These are phyloP conservation scores for Daldinia childiae DNA, from an alignment of 495 filamentous ascomycete species.

Conservation along the genomic window DNA sequence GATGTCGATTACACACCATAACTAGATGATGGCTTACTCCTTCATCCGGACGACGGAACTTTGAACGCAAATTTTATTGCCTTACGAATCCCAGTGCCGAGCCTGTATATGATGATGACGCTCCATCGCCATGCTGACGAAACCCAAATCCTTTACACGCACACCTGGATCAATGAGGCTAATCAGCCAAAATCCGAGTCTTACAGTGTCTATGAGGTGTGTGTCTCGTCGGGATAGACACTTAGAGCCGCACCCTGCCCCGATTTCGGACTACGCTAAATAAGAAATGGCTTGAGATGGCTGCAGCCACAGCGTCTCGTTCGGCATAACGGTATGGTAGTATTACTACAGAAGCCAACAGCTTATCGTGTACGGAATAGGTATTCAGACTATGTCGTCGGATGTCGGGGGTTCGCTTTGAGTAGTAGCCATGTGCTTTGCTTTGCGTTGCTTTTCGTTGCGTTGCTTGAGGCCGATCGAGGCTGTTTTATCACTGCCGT, in stretches of 20 bases:
- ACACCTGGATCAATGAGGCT: slow-evolving; percentile 12
- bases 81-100: neutral
- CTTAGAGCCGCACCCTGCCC: slow-evolving; percentile 37
- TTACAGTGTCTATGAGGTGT: slow-evolving; percentile 16
- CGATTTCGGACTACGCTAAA: slow-evolving; percentile 22
- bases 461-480: slow-evolving; percentile 28
- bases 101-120: neutral
- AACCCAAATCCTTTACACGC: slow-evolving; percentile 16
- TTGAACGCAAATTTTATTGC: neutral
- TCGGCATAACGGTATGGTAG: slow-evolving; percentile 19
- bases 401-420: slow-evolving; percentile 18
- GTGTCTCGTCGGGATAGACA: slow-evolving; percentile 5
- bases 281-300: slow-evolving; percentile 22
- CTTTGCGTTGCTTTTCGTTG: slow-evolving; percentile 10
- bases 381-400: slow-evolving; percentile 7
- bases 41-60: neutral
- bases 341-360: slow-evolving; percentile 14
- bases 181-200: slow-evolving; percentile 16
- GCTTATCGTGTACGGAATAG: slow-evolving; percentile 16
- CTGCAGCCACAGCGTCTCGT: slow-evolving; percentile 32
- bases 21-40: neutral
- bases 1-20: slow-evolving; percentile 5
- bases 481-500: slow-evolving; percentile 20
- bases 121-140: slow-evolving; percentile 1
- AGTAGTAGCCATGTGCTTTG: slow-evolving; percentile 5